Conservation (phyloP, 768 basidiomycete species). For the Paxillus involutus region DNA sequence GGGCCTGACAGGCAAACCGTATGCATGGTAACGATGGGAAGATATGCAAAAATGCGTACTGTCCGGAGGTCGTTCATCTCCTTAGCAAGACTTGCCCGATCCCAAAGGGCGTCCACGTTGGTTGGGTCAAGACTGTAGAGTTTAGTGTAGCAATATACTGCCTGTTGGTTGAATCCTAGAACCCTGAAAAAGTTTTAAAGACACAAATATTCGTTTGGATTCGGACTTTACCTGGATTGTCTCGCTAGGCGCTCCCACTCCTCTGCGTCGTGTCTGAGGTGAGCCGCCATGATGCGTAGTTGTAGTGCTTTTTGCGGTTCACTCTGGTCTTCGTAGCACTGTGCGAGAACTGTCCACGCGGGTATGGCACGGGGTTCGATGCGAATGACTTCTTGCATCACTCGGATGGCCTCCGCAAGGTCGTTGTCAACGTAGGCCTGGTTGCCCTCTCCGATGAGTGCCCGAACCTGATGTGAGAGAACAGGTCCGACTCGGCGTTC, state of each 20-base stretch:
- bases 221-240: constrained; percentile 62
- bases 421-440: constrained; percentile 79
- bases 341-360: constrained; percentile 88
- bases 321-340: constrained; percentile 74
- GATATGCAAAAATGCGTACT: constrained; percentile 37
- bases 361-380: constrained; percentile 83
- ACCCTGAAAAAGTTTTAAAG: constrained; percentile 65
- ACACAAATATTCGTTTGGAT: constrained; percentile 48
- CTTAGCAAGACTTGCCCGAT: constrained; percentile 79
- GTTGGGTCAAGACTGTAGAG: constrained; percentile 74
- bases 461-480: constrained; percentile 68
- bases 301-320: constrained; percentile 74
- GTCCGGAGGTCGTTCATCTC: constrained; percentile 69
- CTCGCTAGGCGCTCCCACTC: constrained; percentile 83
- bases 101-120: constrained; percentile 88
- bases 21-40: background rate
- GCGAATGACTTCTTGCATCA: constrained; percentile 90
- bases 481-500: constrained; percentile 55
- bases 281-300: constrained; percentile 86
- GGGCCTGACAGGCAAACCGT: constrained; percentile 15
- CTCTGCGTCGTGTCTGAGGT: constrained; percentile 80
- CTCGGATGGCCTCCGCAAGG: constrained; percentile 64
- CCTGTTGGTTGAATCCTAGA: constrained; percentile 77
- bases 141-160: constrained; percentile 89
- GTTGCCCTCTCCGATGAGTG: constrained; percentile 83